Evolutionary conservation across 2,329 filamentous ascomycete genomes (phyloP), one percentile per base, ranked within the genome.

Genomic region (Graphilbum sp.): DNA sequence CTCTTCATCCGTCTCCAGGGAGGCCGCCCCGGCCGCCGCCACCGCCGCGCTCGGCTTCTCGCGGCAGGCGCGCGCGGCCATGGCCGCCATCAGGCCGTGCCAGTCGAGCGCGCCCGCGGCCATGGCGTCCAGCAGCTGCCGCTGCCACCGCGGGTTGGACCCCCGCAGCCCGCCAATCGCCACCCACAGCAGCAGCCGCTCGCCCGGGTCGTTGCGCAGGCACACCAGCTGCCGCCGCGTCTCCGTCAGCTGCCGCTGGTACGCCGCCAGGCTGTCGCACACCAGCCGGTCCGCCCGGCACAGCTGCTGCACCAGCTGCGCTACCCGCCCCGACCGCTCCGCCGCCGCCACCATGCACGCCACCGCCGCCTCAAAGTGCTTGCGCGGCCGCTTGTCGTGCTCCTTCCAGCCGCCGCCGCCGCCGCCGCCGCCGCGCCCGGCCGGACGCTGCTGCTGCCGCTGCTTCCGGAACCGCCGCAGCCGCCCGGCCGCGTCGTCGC

Each of bases 261-360:
- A 47, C 5, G 46, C 42, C 1, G 41, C 44, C 11, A 47, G 33
- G 29, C 39, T 44, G 32, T 40, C 39, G 19, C 40, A 46, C 33
- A 18, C 29, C 13, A 5, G 10, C 13, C 44, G 43, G 32, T 43
- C 32, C n/a, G 34, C 34, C 11, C 30, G 24, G 37, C 44, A 41
- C 3, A 46, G 33, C 11, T 34, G 31, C 18, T 16, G 29, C 17
- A 45, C 38, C 3, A 47, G 37, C 6, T 10, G 2, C 4, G 42
- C 41, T 2, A 41, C 41, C 13, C 41, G 32, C 17, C 42, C 41
- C 3, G 34, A 29, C n/a, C 32, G 16, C 23, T 41, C 42, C 5
- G 44, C 44, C 9, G 16, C 32, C 13, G 31, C 34, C 15, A 36
- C 37, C 34, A 47, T 36, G 39, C 13, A 25, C 21, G 30, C 25